Conservation (phyloP, 2,329 filamentous ascomycete species). For the Hypoxylon sp. region DNA sequence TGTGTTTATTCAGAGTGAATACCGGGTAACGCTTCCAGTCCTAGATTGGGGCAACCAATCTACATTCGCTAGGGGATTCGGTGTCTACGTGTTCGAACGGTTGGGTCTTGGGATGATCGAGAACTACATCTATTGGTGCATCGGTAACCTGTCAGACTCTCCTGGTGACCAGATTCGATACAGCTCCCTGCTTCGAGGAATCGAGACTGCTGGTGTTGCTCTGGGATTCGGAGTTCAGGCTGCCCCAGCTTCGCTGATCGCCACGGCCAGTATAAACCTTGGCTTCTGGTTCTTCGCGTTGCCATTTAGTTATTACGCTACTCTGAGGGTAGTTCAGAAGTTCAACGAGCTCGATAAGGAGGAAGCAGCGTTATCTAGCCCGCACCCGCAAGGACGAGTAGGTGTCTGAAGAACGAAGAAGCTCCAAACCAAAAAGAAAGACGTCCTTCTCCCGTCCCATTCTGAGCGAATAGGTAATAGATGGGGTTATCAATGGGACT, state of each 20-base stretch:
- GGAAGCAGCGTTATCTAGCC: no score
- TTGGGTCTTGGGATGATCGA: conserved; percentile 52
- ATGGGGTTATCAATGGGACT: no score
- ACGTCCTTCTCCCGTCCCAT: no score
- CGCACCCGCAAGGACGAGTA: no score
- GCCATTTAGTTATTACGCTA: conserved; percentile 56
- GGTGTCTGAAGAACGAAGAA: no score
- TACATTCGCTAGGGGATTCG: conserved; percentile 53
- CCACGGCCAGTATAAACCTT: conserved; percentile 54
- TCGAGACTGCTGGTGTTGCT: conserved; percentile 53
- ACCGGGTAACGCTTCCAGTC: conserved; percentile 51
- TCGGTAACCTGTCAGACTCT: conserved; percentile 54
- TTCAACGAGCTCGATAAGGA: conserved; percentile 46
- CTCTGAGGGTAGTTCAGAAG: conserved; percentile 51
- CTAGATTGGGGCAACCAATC: conserved; percentile 54
- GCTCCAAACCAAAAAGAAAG: no score
- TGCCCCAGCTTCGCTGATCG: conserved; percentile 53
- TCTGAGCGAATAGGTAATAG: no score
- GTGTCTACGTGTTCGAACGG: conserved; percentile 53
- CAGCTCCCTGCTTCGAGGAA: conserved; percentile 53
- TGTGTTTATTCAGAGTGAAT: conserved; percentile 57
- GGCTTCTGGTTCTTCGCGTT: conserved; percentile 53
- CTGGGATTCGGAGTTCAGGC: conserved; percentile 56
- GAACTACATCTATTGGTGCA: conserved; percentile 58
- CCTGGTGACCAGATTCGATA: conserved; percentile 55